phyloP scores from a whole-genome alignment of 768 basidiomycete species.

The Boletus eberwhitei region DNA sequence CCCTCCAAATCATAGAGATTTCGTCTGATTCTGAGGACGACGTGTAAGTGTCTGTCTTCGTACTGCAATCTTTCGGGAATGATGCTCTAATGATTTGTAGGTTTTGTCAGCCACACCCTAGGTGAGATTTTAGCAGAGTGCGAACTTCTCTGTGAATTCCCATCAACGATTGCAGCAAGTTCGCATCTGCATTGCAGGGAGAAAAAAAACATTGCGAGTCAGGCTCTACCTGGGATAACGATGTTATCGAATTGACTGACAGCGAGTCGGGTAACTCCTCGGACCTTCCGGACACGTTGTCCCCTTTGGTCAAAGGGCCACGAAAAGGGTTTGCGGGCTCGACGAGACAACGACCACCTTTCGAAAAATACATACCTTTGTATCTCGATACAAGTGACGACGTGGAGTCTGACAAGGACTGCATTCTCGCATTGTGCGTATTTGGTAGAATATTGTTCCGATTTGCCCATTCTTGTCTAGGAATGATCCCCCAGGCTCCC shows the following conservation, averaged over 20 bases:
- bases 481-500: conserved; percentile 49
- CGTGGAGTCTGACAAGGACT: conserved; percentile 32
- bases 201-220: background rate
- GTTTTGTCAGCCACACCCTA: background rate
- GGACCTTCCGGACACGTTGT: conserved; percentile 23
- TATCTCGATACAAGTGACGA: conserved; percentile 33
- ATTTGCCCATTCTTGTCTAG: conserved; percentile 17
- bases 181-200: background rate
- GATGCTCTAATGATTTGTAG: background rate
- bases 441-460: background rate
- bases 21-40: conserved; percentile 47
- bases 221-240: background rate
- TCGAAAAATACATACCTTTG: conserved; percentile 16
- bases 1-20: conserved; percentile 49
- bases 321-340: background rate
- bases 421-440: conserved; percentile 40
- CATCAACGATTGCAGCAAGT: conserved; percentile 6
- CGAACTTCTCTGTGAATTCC: background rate
- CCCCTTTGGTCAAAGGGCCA: conserved; percentile 19
- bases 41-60: conserved; percentile 23
- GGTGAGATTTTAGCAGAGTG: conserved; percentile 11
- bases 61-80: background rate
- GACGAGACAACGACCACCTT: conserved; percentile 6
- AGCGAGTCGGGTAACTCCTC: conserved; percentile 22
- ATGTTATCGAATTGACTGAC: conserved; percentile 32